Base-by-base conservation (phyloP, 163 green algal genomes). In the Chlamydomonas reinhardtii region DNA sequence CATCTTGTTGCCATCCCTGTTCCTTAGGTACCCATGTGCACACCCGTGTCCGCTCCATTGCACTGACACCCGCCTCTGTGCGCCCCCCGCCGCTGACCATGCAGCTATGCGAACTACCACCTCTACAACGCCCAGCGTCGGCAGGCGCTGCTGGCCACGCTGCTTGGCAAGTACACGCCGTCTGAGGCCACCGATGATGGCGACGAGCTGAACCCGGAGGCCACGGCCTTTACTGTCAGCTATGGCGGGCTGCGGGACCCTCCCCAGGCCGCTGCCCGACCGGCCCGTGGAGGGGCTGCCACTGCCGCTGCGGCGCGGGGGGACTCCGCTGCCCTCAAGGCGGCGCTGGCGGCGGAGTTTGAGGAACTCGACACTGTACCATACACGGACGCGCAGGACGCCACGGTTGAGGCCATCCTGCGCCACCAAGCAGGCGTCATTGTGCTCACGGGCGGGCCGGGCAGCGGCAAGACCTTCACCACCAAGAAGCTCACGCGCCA, bases 101-200 rank as follows among this genome's bases (percentile, higher is more conserved):
- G 22, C 66, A 73, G 66, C 16, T 73, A 73, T 15, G 66, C 31
- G 31, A 73, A 73, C 31, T 73, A 73, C 66, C 66, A 73, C 66
- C 66, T 73, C 8, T 73, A 48, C 66, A 27, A 48, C 31, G 8
- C 5, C 31, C 66, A 73, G 15, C 66, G 66, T 6, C 15, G 14
- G 16, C 31, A 43, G 31, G 66, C 66, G 15, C n/a, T 73, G 66
- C n/a, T 73, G 31, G 31, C n/a, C 14, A 1, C 19, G 31, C 66
- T 73, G 31, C 66, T 73, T 5, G 31, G 16, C 66, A 24, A 27
- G 31, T 73, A 73, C 31, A 2, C 4, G n/a, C 31, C 31, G 15
- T 12, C 19, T 14, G 66, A 73, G 31, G 66, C 12, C 19, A 24
- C 19, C 25, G 66, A 73, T 12, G 31, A 39, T 39, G 66, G 37